Evolutionary conservation across 805 yeast species (phyloP).

Genomic region (Metahyphopichia silvanorum): DNA sequence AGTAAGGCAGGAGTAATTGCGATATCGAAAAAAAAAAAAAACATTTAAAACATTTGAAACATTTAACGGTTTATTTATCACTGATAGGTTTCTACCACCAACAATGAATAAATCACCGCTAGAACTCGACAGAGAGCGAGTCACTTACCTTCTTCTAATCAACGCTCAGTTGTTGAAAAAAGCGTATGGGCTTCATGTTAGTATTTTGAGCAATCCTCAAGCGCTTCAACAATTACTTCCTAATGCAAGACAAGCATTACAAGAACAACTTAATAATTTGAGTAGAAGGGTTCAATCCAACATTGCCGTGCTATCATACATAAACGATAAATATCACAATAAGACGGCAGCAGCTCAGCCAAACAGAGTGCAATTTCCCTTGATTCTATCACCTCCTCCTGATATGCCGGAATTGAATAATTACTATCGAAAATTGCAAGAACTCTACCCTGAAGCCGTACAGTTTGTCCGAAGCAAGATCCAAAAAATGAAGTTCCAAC

Average conservation of each 20-base stretch:
- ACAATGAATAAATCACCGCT: slow-evolving; percentile 7
- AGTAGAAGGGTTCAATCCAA: slow-evolving; percentile 42
- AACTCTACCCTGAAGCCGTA: slow-evolving; percentile 54
- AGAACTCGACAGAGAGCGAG: slow-evolving; percentile 37
- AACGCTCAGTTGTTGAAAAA: slow-evolving; percentile 42
- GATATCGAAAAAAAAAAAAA: no score
- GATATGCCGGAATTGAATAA: slow-evolving; percentile 52
- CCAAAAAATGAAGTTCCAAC: slow-evolving; percentile 33
- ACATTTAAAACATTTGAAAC: no score
- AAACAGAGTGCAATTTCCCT: slow-evolving; percentile 39
- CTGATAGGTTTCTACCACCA: not conserved
- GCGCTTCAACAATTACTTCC: slow-evolving; percentile 29
- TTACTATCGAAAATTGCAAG: slow-evolving; percentile 45
- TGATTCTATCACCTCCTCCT: slow-evolving; percentile 51
- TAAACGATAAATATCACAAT: slow-evolving; percentile 37
- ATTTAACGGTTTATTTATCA: no score
- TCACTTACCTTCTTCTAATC: slow-evolving; percentile 38
- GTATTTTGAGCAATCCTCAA: slow-evolving; percentile 32
- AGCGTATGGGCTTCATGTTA: slow-evolving; percentile 33
- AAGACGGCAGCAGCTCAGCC: slow-evolving; percentile 23
- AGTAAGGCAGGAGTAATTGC: no score
- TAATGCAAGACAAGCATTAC: slow-evolving; percentile 8
- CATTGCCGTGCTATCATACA: slow-evolving; percentile 34
- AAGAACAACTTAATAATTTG: slow-evolving; percentile 34
- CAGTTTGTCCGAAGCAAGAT: slow-evolving; percentile 38